Evolutionary conservation across 1,139 yeast genomes (phyloP), one percentile per base, ranked within the genome.

Genomic region (Nakaseomyces nivariensis): DNA sequence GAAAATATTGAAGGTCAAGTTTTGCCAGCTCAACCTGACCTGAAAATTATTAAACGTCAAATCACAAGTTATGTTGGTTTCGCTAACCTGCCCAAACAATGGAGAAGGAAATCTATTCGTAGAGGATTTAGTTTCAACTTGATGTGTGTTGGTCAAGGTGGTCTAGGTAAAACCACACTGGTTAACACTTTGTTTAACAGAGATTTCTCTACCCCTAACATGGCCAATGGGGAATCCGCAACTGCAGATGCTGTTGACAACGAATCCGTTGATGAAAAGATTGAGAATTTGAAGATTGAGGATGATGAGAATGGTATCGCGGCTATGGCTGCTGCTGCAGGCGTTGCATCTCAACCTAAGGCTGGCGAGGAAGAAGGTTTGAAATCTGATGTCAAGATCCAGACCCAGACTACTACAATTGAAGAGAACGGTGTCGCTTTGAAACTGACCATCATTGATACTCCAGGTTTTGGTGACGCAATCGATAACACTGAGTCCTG

Each of bases 11-110:
- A 24, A 5, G 64, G 64, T 2, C 68, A 64, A 48, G 54, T 56
- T 7, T 44, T 66, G 45, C 70, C 70, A n/a, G 58, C 57, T 29
- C 70, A 65, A 50, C 69, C 72, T 26, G 71, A 70, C 46, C 58
- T 71, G 51, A 74, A 73, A 63, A 74, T 88, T 53, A 80, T 88
- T 61, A 84, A 85, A 61, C 82, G 95, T 59, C 87, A 87, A 64
- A 79, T 90, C 60, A 85, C 82, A 58, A 95, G 96, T 5, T 90
- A 85, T 67, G 98, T 94, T 52, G 99, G 99, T 4, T 92, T 94
- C 71, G 96, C 97, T 59, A 94, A 90, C 70, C 77, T 94, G 63
- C 99, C 99, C 52, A 92, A 90, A 68, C 99, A 94, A 74, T 92
- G 97, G 97, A 97, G 92, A 72, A 81, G 96, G 71, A 89, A 87